Evolutionary conservation across 352 stramenopile species (phyloP), one percentile per base, ranked within the genome.

Genomic region (Phytophthora sp.): DNA sequence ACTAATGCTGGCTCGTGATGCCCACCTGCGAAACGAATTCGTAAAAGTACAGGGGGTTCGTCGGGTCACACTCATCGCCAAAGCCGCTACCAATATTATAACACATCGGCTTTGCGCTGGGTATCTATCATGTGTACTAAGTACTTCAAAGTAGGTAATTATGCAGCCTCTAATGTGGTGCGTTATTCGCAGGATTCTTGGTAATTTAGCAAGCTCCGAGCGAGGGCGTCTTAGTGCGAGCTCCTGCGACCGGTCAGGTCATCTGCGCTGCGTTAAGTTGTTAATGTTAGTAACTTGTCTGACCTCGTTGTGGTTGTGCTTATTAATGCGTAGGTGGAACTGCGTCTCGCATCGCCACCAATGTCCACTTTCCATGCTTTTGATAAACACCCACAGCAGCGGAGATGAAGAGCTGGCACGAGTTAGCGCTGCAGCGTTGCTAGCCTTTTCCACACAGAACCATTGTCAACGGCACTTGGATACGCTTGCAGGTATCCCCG

Each of bases 391-490:
- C 6, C 53, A 78, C 13, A 57, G 35, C 21, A 71, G 51, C 29
- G 16, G 42, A 0, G 78, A 85, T 27, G n/a, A 52, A 3, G 50
- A 72, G 0, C 60, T 89, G 20, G 74, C 74, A 23, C 71, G 75
- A 44, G 44, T 90, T 13, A 82, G 77, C 13, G 77, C 77, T 1
- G 80, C 82, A 2, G 77, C 85, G 3, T 31, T 91, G 39, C 67
- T 91, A 4, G 77, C 82, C 16, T 93, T 84, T 62, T 91, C 81
- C 15, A 71, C 87, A 13, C 81, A 93, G 21, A 88, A 77, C 47
- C 79, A 90, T 52, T 93, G 85, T 9, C 82, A 91, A 21, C 41
- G 76, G n/a, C 82, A 93, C n/a, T 54, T 93, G 12, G 82, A 91
- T 57, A 56, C 59, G 4, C 58, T 93, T 31, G 69, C 59, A 8